phyloP scores from a whole-genome alignment of 148 eudicot species.

The Dysphania ambrosioides region DNA sequence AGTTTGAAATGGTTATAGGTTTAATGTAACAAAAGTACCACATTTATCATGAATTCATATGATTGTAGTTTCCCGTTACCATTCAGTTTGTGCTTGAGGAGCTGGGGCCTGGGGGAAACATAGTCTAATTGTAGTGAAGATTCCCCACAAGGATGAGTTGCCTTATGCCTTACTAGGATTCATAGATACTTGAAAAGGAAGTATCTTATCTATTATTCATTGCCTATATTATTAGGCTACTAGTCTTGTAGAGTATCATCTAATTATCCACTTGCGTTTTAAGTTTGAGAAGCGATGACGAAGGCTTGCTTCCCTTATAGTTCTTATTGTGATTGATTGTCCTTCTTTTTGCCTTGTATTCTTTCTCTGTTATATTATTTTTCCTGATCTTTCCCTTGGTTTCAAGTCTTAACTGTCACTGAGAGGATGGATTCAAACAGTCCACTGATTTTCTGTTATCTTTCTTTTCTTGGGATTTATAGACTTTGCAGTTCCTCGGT shows the following conservation, averaged over 20 bases:
- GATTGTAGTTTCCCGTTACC: background rate
- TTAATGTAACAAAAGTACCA: background rate
- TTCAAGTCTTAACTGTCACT: background rate
- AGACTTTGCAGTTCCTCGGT: conserved; percentile 68
- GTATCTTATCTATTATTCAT: background rate
- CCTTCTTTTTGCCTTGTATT: background rate
- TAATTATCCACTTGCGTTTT: too few relatives aligned
- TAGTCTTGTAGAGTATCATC: too few relatives aligned
- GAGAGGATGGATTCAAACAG: conserved; percentile 5
- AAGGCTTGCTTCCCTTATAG: background rate
- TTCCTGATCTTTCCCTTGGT: background rate
- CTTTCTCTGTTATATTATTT: background rate
- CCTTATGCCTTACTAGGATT: background rate
- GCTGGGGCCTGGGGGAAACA: background rate
- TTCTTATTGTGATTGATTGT: background rate
- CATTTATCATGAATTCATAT: background rate
- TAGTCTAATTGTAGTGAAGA: background rate
- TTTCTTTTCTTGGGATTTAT: conserved; percentile 20
- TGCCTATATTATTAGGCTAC: too few relatives aligned
- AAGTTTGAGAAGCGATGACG: background rate
- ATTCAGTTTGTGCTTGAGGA: background rate
- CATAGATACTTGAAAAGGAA: background rate
- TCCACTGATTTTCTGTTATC: conserved; percentile 31
- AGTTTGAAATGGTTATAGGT: background rate
- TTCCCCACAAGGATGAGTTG: background rate